Base-by-base conservation (phyloP, 2,329 filamentous ascomycete genomes). In the Thielaviopsis ethacetica region DNA sequence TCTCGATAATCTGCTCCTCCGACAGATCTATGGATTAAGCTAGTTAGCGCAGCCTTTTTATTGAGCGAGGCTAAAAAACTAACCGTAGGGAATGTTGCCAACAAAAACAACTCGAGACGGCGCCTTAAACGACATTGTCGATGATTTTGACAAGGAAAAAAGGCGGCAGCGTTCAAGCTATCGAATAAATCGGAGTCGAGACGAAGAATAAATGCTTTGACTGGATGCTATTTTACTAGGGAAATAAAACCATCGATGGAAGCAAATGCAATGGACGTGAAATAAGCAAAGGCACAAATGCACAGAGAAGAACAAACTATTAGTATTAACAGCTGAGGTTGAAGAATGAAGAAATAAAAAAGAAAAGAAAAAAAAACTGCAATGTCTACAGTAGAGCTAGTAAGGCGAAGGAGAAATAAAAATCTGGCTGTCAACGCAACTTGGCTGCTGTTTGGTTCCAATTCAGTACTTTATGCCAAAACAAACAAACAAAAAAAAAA, bases 1-100 rank as follows among this genome's bases (percentile, higher is more conserved):
- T 95, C 65, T 96, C 88, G 68, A 85, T 86, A 66, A 98, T 95
- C 70, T 95, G 88, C 70, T 97, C 91, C 73, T 98, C 93, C 30
- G 90, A 95, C 64, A 96, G 83, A 63, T 91, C 91, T 95, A 67
- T n/a, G 24, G 26, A 27, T 27, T 27, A 27, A 27, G 12, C 7
- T 22, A 21, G 50, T 30, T 54, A 7, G 21, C 15, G 41, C 9
- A n/a, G 56, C 53, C 50, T 56, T 55, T n/a, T 50, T 22, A 5
- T 9, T 34, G 34, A 9, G 13, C n/a, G 30, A 24, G 26, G 41
- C 26, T 9, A 22, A 24, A 13, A 6, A 9, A 30, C 72, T 64
- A 72, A 85, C 84, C 86, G 71, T 90, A 91, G n/a, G 85, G 84
- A 65, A 89, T 90, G 67, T 91, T 91, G 64, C 87, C 88, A 61